A percentile compares a stretch with the other conserved stretches of the same genome.
These are phyloP conservation scores for Helenozyma rhizophorensis DNA, from an alignment of 805 yeast genomes.

Conservation along the genomic window DNA sequence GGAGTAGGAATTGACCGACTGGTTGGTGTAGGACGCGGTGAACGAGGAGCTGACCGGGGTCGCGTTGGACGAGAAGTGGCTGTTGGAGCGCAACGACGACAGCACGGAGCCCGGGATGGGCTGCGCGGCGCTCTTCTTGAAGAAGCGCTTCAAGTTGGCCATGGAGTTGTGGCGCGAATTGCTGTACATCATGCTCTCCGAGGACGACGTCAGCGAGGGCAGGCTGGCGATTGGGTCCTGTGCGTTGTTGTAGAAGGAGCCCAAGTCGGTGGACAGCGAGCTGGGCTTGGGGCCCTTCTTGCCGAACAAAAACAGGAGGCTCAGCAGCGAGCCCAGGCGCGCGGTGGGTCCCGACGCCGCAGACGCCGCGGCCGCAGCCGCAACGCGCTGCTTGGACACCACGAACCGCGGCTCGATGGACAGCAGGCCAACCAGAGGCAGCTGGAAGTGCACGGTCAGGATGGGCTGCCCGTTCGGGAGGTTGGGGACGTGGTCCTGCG, in stretches of 20 bases:
- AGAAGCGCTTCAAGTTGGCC: conserved; percentile 73
- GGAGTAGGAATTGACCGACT: conserved; percentile 28
- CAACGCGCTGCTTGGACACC: conserved; percentile 72
- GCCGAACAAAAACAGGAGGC: conserved; percentile 48
- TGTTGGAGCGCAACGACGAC: conserved; percentile 18
- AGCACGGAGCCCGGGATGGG: conserved; percentile 19
- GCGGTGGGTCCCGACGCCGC: conserved; percentile 27
- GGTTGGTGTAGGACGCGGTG: conserved; percentile 24
- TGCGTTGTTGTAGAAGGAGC: conserved; percentile 35
- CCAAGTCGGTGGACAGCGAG: conserved; percentile 36
- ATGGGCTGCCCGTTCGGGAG: conserved; percentile 55
- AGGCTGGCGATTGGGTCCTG: conserved; percentile 20
- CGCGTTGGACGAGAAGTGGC: conserved; percentile 9
- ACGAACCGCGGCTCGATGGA: conserved; percentile 83
- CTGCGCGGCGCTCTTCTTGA: conserved; percentile 41
- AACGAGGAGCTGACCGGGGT: conserved; percentile 21
- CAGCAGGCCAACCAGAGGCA: conserved; percentile 57
- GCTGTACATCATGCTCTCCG: conserved; percentile 25
- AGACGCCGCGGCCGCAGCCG: conserved; percentile 30
- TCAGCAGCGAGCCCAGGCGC: conserved; percentile 41
- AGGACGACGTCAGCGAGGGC: conserved; percentile 33
- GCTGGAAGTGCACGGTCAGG: conserved; percentile 60
- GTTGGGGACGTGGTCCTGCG: conserved; percentile 40
- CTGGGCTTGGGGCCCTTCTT: conserved; percentile 33
- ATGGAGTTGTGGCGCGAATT: conserved; percentile 66